Evolutionary conservation across 768 basidiomycete species (phyloP), one percentile per base, ranked within the genome.

Genomic region (Amanita polypyramis): DNA sequence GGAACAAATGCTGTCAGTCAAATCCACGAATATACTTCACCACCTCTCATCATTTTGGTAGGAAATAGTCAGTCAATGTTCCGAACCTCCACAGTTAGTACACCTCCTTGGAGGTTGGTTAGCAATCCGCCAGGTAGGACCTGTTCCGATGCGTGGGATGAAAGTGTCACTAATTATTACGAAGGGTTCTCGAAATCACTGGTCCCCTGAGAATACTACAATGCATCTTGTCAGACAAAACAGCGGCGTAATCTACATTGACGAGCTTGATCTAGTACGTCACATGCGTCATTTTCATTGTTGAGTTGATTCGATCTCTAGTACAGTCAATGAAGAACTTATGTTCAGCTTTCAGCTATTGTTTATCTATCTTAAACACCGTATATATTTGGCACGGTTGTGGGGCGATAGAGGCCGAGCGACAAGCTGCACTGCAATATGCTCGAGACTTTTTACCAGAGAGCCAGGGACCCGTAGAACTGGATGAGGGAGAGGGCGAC

Each of bases 331-430:
- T 82, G 53, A 74, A 67, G 50, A 86, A 84, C 57, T 65, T 92
- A 1, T 91, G 88, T 59, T 90, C 88, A 8, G 89, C 75, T n/a
- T 91, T 80, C 62, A 87, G 85, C 55, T 90, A 85, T 60, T 89
- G 85, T 55, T 53, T 88, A 30, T 76, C 81, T 2, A 68, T 90
- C 39, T 65, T 91, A 51, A 77, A 77, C 30, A 76, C 77, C 2
- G 65, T 83, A 32, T 90, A 87, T 54, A 76, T 91, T 29, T 92
- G 90, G 89, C 70, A 89, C 59, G 89, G 89, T 3, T 69, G 75
- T 45, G 89, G 89, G 20, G 80, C 88, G 2, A 68, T 68, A 11
- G 39, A 67, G 5, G 52, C 55, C 27, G 89, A 92, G 62, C 75
- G 78, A 49, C 55, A 68, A 25, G 83, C 80, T 4, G 85, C 86